Percentiles rank a stretch among this genome's conserved stretches.
phyloP scores from a whole-genome alignment of 2,329 filamentous ascomycete species.

The Purpureocillium takamizusanense region DNA sequence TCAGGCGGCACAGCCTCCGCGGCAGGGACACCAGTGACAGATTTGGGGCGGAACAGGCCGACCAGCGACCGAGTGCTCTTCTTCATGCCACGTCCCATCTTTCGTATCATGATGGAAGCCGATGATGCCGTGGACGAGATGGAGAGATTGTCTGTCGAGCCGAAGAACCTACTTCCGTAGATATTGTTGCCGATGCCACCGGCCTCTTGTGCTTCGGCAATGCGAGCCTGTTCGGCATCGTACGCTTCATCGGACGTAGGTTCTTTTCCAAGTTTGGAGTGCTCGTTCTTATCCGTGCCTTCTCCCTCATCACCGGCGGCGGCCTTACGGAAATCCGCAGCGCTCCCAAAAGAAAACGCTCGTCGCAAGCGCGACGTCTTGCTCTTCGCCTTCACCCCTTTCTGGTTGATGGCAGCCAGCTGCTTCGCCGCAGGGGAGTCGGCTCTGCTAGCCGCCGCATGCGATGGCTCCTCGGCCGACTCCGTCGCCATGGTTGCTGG shows the following conservation, averaged over 20 bases:
- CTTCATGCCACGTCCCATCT: slow-evolving; percentile 99
- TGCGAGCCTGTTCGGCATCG: slow-evolving; percentile 83
- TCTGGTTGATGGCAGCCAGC: slow-evolving; percentile 78
- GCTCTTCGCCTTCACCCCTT: slow-evolving; percentile 66
- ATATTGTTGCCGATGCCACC: slow-evolving; percentile 88
- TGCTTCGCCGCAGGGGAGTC: slow-evolving; percentile 73
- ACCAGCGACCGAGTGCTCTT: slow-evolving; percentile 85
- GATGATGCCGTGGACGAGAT: slow-evolving; percentile 86
- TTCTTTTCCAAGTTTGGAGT: slow-evolving; percentile 57
- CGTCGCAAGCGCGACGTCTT: slow-evolving; percentile 81
- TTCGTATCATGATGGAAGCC: slow-evolving; percentile 87
- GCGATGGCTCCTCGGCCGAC: slow-evolving; percentile 31
- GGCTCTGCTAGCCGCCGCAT: slow-evolving; percentile 24
- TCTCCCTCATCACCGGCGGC: slow-evolving; percentile 54
- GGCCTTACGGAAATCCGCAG: slow-evolving; percentile 76
- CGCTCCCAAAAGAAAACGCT: slow-evolving; percentile 94
- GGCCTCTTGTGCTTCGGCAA: slow-evolving; percentile 87
- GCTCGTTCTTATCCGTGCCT: slow-evolving; percentile 20
- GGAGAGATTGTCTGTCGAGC: slow-evolving; percentile 90
- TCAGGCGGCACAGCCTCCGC: slow-evolving; percentile 59
- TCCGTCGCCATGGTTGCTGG: slow-evolving; percentile 55
- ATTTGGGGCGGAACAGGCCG: slow-evolving; percentile 91
- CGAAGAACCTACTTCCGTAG: slow-evolving; percentile 80
- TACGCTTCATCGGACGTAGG: slow-evolving; percentile 54
- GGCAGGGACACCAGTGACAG: slow-evolving; percentile 67